Base-by-base conservation (phyloP, 163 green algal genomes). In the Coccomyxa subellipsoidea region DNA sequence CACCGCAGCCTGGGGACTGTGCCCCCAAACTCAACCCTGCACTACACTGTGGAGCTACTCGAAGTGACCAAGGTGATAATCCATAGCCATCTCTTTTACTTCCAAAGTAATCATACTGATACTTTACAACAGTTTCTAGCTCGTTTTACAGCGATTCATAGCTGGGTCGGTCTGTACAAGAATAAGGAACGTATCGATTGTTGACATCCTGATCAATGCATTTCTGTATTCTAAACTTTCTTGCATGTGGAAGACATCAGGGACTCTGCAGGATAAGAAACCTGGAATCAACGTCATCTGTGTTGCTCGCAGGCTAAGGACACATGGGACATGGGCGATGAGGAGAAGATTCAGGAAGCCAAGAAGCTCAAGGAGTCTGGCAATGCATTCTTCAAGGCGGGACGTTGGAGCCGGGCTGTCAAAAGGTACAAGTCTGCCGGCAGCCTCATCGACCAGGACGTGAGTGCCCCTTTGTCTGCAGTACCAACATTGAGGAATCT, bases 311-410 rank as follows among this genome's bases (percentile, higher is more conserved):
- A 94, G 89, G 87, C 93, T 27, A 98, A 98, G 88, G 94, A 98
- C 76, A 90, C 87, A 25, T 99, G 91, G 91, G 95, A 98, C 78
- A 95, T 99, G 93, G 91, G 89, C 35, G 82, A 90, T 2, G 59
- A 71, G 12, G 94, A 98, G 77, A 98, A 97, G 92, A 80, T 94
- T 47, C 80, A 73, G 27, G 85, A 85, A 27, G 92, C 90, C 0
- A 73, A 71, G 8, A 75, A 47, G 8, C 40, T 82, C 36, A 97
- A 97, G 87, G 92, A 94, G 12, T 90, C 89, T 76, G 94, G 93
- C 78, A 96, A 96, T 71, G 80, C 81, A 27, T 82, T 85, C 0
- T 97, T 95, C 87, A 95, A 95, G 87, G 88, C 86, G 38, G 90
- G 90, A n/a, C 85, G 85, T 34, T 84, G 88, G 79, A 37, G 27